phyloP scores from a whole-genome alignment of 1,284 basidiomycete genomes.

The Trichosporon sp. region DNA sequence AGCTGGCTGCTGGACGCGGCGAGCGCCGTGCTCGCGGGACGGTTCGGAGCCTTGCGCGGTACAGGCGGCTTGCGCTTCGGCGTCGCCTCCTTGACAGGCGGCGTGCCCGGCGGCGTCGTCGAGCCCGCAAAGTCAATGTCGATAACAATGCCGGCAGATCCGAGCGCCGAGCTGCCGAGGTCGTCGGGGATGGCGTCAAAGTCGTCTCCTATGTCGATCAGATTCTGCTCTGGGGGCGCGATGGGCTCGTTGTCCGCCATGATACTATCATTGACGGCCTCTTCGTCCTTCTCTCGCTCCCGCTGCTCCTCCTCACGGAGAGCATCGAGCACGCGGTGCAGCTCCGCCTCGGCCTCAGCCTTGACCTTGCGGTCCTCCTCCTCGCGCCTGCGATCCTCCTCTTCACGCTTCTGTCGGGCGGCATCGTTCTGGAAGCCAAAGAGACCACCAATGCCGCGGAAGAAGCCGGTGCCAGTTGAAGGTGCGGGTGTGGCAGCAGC shows the following conservation, averaged over 20 bases:
- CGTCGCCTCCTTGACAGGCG: conserved; percentile 9
- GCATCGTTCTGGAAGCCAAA: conserved; percentile 25
- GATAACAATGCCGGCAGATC: conserved; percentile 11
- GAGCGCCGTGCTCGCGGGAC: background rate
- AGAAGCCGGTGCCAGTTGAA: conserved; percentile 35
- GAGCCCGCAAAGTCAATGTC: conserved; percentile 5
- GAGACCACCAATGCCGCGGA: conserved; percentile 32
- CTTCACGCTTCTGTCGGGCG: conserved; percentile 16
- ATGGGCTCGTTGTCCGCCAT: conserved; percentile 18
- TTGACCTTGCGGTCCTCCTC: conserved; percentile 7
- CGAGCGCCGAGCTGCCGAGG: conserved; percentile 16
- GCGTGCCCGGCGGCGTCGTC: conserved; percentile 10
- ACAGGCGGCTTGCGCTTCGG: conserved; percentile 5
- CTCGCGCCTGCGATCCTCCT: conserved; percentile 28
- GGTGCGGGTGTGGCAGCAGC: conserved; percentile 6
- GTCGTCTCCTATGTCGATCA: conserved; percentile 16
- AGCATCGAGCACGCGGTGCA: background rate
- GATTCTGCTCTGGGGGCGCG: background rate
- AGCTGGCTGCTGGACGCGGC: conserved; percentile 9
- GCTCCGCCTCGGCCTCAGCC: background rate
- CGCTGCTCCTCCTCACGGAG: background rate
- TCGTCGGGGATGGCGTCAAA: conserved; percentile 13
- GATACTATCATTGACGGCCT: conserved; percentile 21
- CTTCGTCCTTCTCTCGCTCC: conserved; percentile 17
- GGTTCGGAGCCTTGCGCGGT: background rate